A percentile compares a stretch with the other conserved stretches of the same genome.
phyloP scores from a whole-genome alignment of 805 yeast species.

The Sugiyamaella qingdaonensis region DNA sequence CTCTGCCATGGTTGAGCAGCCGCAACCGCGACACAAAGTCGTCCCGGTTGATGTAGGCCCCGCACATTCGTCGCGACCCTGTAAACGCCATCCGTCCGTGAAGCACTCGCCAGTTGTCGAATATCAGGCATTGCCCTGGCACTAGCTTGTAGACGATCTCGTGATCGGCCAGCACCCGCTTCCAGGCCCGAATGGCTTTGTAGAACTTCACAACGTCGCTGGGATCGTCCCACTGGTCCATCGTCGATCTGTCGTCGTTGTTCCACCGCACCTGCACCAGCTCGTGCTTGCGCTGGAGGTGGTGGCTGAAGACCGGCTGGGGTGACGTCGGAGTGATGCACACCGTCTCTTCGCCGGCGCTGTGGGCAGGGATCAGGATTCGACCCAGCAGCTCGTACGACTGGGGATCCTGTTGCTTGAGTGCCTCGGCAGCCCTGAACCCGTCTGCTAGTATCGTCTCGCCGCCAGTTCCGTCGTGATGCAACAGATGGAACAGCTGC shows the following conservation, averaged over 20 bases:
- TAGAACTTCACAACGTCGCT: conserved; percentile 48
- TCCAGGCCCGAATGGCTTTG: conserved; percentile 56
- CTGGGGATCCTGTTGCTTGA: conserved; percentile 46
- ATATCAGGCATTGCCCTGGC: conserved; percentile 64
- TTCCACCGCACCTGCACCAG: conserved; percentile 67
- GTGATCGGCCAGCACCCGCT: conserved; percentile 47
- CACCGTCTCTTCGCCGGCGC: conserved; percentile 65
- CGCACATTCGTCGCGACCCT: conserved; percentile 67
- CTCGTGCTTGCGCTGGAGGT: conserved; percentile 44
- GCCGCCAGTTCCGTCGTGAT: conserved; percentile 62
- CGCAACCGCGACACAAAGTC: conserved; percentile 52
- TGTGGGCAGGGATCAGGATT: conserved; percentile 60
- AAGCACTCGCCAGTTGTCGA: conserved; percentile 70
- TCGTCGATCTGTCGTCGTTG: conserved; percentile 62
- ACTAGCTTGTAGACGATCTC: conserved; percentile 51
- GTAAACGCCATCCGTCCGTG: conserved; percentile 65
- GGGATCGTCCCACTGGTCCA: conserved; percentile 45
- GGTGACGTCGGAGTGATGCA: conserved; percentile 55
- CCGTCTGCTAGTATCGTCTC: conserved; percentile 65
- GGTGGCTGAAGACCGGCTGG: conserved; percentile 52
- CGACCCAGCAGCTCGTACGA: conserved; percentile 47
- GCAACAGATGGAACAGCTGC: conserved; percentile 61
- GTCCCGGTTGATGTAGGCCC: conserved; percentile 65
- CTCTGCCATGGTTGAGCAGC: conserved; percentile 46
- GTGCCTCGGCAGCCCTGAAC: conserved; percentile 52